These are phyloP conservation scores for Verticillium nonalfalfae DNA, from an alignment of 2,329 filamentous ascomycete genomes.

Conservation along the genomic window DNA sequence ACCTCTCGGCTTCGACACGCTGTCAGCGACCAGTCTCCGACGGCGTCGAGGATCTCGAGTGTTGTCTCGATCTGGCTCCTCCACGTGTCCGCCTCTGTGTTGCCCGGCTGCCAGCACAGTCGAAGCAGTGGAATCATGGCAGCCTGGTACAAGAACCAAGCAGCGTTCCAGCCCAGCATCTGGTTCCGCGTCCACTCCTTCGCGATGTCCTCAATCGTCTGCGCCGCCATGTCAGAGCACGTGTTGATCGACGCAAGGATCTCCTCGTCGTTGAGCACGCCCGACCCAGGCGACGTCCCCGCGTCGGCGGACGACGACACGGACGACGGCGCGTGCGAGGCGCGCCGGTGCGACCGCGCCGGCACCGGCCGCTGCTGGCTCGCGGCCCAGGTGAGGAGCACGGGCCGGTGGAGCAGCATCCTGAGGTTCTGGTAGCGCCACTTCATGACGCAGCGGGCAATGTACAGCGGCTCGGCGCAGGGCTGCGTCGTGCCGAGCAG, in stretches of 20 bases:
- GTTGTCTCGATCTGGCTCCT: slow-evolving; percentile 51
- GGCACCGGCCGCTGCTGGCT: slow-evolving; percentile 17
- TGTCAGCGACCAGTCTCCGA: slow-evolving; percentile 60
- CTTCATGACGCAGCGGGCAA: slow-evolving; percentile 69
- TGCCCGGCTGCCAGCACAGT: slow-evolving; percentile 60
- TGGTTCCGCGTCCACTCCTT: slow-evolving; percentile 65
- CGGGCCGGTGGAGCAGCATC: slow-evolving; percentile 68
- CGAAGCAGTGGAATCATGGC: slow-evolving; percentile 73
- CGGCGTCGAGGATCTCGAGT: slow-evolving; percentile 54
- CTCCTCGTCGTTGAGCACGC: slow-evolving; percentile 42
- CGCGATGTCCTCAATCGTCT: slow-evolving; percentile 67
- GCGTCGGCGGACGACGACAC: neutral
- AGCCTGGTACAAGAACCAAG: slow-evolving; percentile 77
- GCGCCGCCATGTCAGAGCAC: slow-evolving; percentile 64
- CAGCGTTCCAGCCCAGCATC: slow-evolving; percentile 74
- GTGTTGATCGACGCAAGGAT: slow-evolving; percentile 62
- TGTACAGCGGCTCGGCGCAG: slow-evolving; percentile 65
- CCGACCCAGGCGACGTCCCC: slow-evolving; percentile 24
- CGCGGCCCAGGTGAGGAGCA: slow-evolving; percentile 59
- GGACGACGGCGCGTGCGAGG: neutral
- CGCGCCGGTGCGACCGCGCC: neutral
- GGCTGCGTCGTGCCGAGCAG: slow-evolving; percentile 58
- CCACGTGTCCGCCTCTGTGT: slow-evolving; percentile 41
- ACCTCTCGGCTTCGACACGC: slow-evolving; percentile 58
- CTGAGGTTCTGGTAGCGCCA: slow-evolving; percentile 77